Base-by-base conservation (phyloP, 306 rosid species). In the Cucurbita maxima region DNA sequence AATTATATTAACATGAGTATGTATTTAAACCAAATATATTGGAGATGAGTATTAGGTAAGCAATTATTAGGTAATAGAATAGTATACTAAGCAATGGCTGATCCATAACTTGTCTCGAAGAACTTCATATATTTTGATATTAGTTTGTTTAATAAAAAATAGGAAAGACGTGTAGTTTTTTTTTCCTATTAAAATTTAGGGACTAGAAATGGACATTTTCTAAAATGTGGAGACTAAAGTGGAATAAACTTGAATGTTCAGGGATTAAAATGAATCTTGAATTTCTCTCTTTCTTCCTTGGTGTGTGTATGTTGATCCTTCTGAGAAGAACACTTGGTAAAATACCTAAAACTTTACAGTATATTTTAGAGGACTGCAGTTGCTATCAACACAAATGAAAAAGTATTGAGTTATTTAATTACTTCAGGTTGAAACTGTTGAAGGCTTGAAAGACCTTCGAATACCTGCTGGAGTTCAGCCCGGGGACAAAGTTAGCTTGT, bases 391-490 rank as follows among this genome's bases (percentile, higher is more conserved):
- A 25, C 20, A 37, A 59, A 34, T 20, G 44, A 13, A 15, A 37
- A 61, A 2, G 25, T 61, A 61, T 7, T 0, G n/a, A 66, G 78
- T 59, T 52, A 55, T 56, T 67, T 81, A 44, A 22, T 67, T 67
- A 76, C 43, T 78, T 76, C 88, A 94, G 97, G 98, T 94, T 52
- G 96, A 94, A 82, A 94, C 98, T 57, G 88, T 91, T 64, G 97
- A 90, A 67, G 96, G 98, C 80, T 58, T 82, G 67, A 83, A 79
- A 84, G 87, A 90, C 77, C 89, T 94, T 69, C 72, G 66, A 62
- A 89, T 94, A 83, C 97, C 96, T 79, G 77, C 90, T 3, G 98
- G 98, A 56, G 87, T 79, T 86, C 98, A 94, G 81, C 87, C 97
- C 19, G 98, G 98, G 41, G 91, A 89, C 60, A 83, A 87, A 11